Conservation (phyloP, 352 stramenopile species). For the Phytophthora cactorum region DNA sequence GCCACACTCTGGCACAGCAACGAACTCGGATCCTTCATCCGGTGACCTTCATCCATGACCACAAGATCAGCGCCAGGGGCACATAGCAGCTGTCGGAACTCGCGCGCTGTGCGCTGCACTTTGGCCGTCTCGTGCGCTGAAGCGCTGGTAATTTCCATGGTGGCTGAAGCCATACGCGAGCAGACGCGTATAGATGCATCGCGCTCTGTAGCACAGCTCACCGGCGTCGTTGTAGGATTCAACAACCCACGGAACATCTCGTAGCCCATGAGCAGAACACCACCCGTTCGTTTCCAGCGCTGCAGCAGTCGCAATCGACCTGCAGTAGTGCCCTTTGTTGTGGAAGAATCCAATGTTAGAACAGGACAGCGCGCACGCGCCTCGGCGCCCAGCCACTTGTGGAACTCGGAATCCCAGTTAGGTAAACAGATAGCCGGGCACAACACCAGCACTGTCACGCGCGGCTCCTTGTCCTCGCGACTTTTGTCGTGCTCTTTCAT, state of each 20-base stretch:
- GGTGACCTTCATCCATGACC: constrained; percentile 89
- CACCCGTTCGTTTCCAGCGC: constrained; percentile 76
- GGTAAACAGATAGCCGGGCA: constrained; percentile 96
- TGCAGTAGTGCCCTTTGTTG: constrained; percentile 56
- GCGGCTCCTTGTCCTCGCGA: constrained; percentile 14
- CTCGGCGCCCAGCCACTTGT: constrained; percentile 93
- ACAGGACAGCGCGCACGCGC: constrained; percentile 62
- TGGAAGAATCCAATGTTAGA: constrained; percentile 65
- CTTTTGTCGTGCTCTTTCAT: background rate
- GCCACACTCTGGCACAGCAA: constrained; percentile 82
- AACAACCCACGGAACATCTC: constrained; percentile 90
- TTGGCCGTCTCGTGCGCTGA: constrained; percentile 55
- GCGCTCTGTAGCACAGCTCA: constrained; percentile 32
- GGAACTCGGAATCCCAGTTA: constrained; percentile 98
- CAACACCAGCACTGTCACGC: constrained; percentile 87
- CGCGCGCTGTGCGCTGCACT: constrained; percentile 57
- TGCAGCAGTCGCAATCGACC: constrained; percentile 67
- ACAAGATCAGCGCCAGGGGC: constrained; percentile 77
- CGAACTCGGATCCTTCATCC: constrained; percentile 88
- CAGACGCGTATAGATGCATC: constrained; percentile 69
- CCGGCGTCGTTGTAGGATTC: constrained; percentile 59
- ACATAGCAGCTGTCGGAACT: constrained; percentile 65
- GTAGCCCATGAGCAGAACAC: constrained; percentile 88
- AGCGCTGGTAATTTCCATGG: constrained; percentile 67
- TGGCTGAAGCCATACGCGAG: constrained; percentile 63